Base-by-base conservation (phyloP, 2,329 filamentous ascomycete genomes). In the Venturia carpophila region DNA sequence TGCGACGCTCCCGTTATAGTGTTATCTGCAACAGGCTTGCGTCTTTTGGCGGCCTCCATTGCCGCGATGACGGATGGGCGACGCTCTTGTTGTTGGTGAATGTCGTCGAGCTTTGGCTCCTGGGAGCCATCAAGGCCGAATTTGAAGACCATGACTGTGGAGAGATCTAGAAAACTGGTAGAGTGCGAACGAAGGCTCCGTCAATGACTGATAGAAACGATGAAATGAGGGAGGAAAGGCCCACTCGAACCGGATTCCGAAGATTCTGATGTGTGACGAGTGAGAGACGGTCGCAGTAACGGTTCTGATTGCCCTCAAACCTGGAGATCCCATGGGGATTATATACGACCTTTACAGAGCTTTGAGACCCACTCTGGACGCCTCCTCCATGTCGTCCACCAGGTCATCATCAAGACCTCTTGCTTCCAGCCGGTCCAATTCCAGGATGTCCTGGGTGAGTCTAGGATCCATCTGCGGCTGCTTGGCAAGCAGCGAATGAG, bases 1-100 rank as follows among this genome's bases (percentile, higher is more conserved):
- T 73, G 73, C 5, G 72, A 72, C 43, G 74, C 74, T 64, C 74
- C 75, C 56, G 74, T 76, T 60, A 76, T 68, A 13, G 68, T 52
- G 24, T 69, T 71, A 65, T 76, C 74, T 67, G 70, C 71, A 63
- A 76, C 72, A 37, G 69, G 71, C 69, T 75, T 75, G 65, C 73
- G 71, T 47, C 70, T 72, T 27, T 68, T 68, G 62, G 75, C 70
- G 58, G 70, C 68, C 21, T 71, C 72, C 37, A 74, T 69, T 34
- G 73, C 74, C 61, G 75, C 73, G 37, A 70, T 70, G 37, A 71
- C 69, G 6, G 75, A 76, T 9, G 73, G 74, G 42, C 73, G 73
- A 62, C 74, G 74, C 43, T 67, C 70, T 64, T 75, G 74, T 63
- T 76, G 74, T 37, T 70, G 67, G 69, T 75, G 74, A 63, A 75